phyloP scores from a whole-genome alignment of 306 rosid species.

The Astragalus membranaceus region DNA sequence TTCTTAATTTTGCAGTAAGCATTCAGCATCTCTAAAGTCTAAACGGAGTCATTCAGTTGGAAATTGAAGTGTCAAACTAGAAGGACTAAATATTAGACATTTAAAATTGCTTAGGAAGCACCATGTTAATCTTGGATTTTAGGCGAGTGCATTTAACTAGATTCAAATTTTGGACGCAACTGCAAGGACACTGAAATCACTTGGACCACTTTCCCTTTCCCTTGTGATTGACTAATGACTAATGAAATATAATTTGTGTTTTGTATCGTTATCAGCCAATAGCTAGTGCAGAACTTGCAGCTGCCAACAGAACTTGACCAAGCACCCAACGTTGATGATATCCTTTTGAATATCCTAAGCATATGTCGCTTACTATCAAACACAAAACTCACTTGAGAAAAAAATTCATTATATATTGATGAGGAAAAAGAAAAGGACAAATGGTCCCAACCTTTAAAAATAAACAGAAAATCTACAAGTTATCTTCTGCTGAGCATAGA shows the following conservation, averaged over 20 bases:
- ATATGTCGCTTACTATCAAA: conserved; percentile 6
- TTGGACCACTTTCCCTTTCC: conserved; percentile 24
- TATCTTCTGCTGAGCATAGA: not conserved
- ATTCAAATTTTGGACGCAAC: conserved; percentile 5
- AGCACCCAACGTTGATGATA: not conserved
- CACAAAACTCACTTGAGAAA: not conserved
- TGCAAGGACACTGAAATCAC: not conserved
- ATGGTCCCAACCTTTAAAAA: not conserved
- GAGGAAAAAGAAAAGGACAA: not conserved
- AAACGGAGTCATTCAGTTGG: not conserved
- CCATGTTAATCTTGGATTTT: not conserved
- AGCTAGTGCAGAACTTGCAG: not conserved
- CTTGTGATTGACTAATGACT: conserved; percentile 6
- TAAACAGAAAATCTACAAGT: not conserved
- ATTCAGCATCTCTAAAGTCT: not conserved
- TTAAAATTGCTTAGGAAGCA: not conserved
- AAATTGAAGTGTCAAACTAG: no score
- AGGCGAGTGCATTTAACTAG: not conserved
- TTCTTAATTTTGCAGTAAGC: not conserved
- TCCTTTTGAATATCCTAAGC: conserved; percentile 4
- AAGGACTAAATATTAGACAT: not conserved
- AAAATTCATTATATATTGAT: not conserved
- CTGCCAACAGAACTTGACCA: not conserved
- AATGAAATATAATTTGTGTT: not conserved
- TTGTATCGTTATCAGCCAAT: conserved; percentile 13